Evolutionary conservation across 192 early-diverging fungal species (phyloP), one percentile per base, ranked within the genome.

Genomic region (Rhizophlyctis rosea): DNA sequence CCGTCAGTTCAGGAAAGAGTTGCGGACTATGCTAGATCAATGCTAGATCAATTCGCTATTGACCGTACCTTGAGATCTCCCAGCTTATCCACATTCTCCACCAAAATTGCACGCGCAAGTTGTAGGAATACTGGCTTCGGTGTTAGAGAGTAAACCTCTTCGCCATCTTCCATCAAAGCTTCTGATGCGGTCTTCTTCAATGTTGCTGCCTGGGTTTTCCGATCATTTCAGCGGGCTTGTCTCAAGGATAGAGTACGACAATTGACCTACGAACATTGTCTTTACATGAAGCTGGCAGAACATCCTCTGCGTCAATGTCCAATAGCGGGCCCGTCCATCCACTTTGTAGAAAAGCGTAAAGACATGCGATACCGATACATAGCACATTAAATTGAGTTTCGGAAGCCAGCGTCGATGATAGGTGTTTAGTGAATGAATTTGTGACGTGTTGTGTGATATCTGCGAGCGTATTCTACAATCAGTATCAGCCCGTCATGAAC

Each of bases 301-400:
- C 47, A 9, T 78, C 64, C 16, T 72, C 69, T 0, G 85, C 68
- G 56, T 88, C 82, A 5, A 88, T 69, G 9, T 71, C 69, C 11
- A 95, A 47, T 4, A 75, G 64, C 4, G 95, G 95, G 3, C 95
- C 95, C 0, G 95, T 98, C 90, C 91, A 95, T 56, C 82, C 85
- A 32, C 79, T 75, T 75, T 98, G 93, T 21, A 94, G 63, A 76
- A 98, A 98, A 21, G 81, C 75, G 30, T 86, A 84, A n/a, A 98
- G 76, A 32, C 79, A 79, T 1, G 89, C 87, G 24, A 86, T 80
- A 34, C 79, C 90, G 11, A 94, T 62, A 24, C 59, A 59, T 24
- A 88, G 70, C 11, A 89, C 34, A 28, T 72, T 13, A 25, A 68
- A 34, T 52, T 67, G 65, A n/a, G 21, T 47, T 34, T 67, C 65